phyloP scores from a whole-genome alignment of 2,329 filamentous ascomycete genomes.

The Fusarium nanum region DNA sequence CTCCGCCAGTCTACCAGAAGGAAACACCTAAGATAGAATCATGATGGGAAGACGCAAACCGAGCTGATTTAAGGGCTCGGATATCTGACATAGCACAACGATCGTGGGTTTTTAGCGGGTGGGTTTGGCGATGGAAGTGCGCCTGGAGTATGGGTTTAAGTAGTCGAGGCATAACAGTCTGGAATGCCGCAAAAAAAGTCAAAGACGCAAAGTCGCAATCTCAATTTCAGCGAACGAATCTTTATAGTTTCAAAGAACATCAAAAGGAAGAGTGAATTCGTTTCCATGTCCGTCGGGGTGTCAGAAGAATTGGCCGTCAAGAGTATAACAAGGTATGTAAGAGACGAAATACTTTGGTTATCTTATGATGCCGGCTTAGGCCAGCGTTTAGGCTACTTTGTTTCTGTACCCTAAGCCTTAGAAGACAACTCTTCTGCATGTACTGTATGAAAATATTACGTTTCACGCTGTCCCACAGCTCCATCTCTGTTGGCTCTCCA shows the following conservation, averaged over 20 bases:
- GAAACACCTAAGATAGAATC: constrained; percentile 21
- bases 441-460: not conserved
- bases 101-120: constrained; percentile 12
- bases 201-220: not conserved
- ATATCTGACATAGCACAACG: not conserved
- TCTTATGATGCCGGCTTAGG: no score
- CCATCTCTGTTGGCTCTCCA: constrained; percentile 92
- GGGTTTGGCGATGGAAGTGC: not conserved
- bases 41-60: not conserved
- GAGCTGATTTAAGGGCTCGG: not conserved
- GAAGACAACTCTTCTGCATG: no score
- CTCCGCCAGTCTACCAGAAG: constrained; percentile 52
- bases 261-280: not conserved
- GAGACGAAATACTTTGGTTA: no score
- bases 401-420: no score
- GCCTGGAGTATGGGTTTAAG: not conserved
- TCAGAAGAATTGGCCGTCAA: no score
- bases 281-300: not conserved
- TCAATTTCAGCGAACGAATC: constrained; percentile 12
- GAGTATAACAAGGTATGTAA: no score
- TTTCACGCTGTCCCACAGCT: constrained; percentile 61
- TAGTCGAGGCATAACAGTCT: not conserved
- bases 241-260: constrained; percentile 3
- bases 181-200: not conserved
- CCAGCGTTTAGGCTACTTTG: no score